Base-by-base conservation (phyloP, 208 protist species). In the Naegleria lovaniensis region DNA sequence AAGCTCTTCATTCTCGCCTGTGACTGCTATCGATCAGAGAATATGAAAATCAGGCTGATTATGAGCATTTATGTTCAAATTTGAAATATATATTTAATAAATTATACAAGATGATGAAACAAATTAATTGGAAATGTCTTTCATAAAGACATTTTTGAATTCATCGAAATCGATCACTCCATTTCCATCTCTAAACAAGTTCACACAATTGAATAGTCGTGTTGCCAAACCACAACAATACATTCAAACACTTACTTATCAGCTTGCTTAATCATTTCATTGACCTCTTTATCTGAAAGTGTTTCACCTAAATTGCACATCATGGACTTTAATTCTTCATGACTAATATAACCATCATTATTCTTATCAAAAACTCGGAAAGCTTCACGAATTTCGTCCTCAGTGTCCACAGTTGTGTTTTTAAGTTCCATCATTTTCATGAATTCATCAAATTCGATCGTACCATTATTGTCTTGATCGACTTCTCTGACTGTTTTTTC, bases 301-400 rank as follows among this genome's bases (percentile, higher is more conserved):
- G 94, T 94, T 88, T 99, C 97, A 19, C 98, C 98, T 67, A 98
- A 88, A 13, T 97, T 97, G 5, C 96, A 98, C 90, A 99, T 95
- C 85, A 98, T 95, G 91, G 96, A 96, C 67, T 97, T 95, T 51
- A 99, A 94, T 92, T 98, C 97, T 91, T 96, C 94, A n/a, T 95
- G 95, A 13, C 95, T 93, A 90, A 99, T 96, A 48, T 95, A 94
- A 39, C 97, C 98, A 85, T 96, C 96, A 15, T 95, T 94, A 59
- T 99, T 96, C 16, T 95, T 94, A 94, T 99, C 97, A 90, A 99
- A 98, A 38, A 96, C 94, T 7, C 94, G 91, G 94, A 99, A 98
- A 11, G 97, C 97, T 48, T 98, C 96, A 19, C 92, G 93, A 29
- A 98, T 95, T 48, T 98, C 97, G 40, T 96, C 94, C 29, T 95